Evolutionary conservation across 208 protist genomes (phyloP), one percentile per base, ranked within the genome.

Genomic region (Acanthamoeba healyi): DNA sequence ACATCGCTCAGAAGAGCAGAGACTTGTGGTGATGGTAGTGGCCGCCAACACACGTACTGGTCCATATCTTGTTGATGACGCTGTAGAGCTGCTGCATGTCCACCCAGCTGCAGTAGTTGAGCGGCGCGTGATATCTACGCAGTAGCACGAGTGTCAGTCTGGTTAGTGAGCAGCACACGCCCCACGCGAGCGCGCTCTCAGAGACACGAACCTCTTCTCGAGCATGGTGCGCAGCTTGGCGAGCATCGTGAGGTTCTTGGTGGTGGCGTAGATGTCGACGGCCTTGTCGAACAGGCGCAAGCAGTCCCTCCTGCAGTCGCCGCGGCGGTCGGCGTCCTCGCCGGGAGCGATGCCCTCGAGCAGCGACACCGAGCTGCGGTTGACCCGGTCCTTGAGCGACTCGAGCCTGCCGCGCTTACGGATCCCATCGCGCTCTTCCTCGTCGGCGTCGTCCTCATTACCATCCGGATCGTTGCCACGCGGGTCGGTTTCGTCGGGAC

Each of bases 221-320:
- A 87, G 49, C 79, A 87, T 54, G 24, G 40, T 32, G 14, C 79
- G 79, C 19, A 61, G 40, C 44, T 51, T 87, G 10, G 6, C 49
- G 40, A 87, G 79, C 79, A 87, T 87, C 14, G 49, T 87, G 34
- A 51, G 49, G 46, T 87, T 87, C 49, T 87, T 87, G 38, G 79
- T 87, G 29, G 79, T 22, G 38, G 49, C 34, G 36, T 87, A 87
- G 44, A 63, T 87, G 46, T 87, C 79, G 19, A 87, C 79, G 15
- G 79, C 79, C 34, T 87, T 61, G 29, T 87, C 79, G 34, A 87
- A 87, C 40, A 87, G 79, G 10, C 34, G 46, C 5, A 87, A 22
- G 34, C 40, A 61, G 34, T 36, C 34, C 7, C 32, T 32, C 19
- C 36, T 19, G 4, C 22, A 3, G 7, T 87, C 79, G 19, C 49